Base-by-base conservation (phyloP, 2,329 filamentous ascomycete genomes). In the Phaeoacremonium minimum region DNA sequence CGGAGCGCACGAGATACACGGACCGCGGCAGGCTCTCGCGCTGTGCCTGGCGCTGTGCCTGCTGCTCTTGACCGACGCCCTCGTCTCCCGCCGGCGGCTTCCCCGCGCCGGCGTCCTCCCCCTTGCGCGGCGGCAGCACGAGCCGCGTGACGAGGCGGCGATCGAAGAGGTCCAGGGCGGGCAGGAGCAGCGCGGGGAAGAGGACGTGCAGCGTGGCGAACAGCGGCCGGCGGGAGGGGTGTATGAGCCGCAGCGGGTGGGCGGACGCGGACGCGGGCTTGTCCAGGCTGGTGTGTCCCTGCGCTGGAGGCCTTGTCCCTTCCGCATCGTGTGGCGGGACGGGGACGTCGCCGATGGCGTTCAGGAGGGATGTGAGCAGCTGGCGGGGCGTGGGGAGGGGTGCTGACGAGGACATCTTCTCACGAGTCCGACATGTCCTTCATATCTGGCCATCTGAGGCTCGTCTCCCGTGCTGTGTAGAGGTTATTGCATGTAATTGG, bases 101-200 rank as follows among this genome's bases (percentile, higher is more conserved):
- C 14, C 33, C 33, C 20, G 19, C 7, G 32, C 22, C n/a, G 18
- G 37, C 16, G 16, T 30, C 7, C 31, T 11, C n/a, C 39, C 39
- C 11, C 28, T 19, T 18, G 26, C 14, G 29, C 6, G 30, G 26
- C 19, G 41, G 28, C 8, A 56, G 30, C 13, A 71, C 33, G 5
- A 81, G 58, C 2, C 79, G 71, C 6, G 71, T 80, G 20, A 95
- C 77, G 1, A 93, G 74, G 4, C 73, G 66, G 17, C 87, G 77
- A 58, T 98, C 93, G 1, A 98, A 71, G 0, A 97, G 71, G 58
- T 97, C 90, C 4, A 98, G 71, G 0, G 91, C 88, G 4, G 88
- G 86, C 1, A 96, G 79, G 3, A 96, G 65, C 36, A 88, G 75
- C 44, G 79, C 77, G 0, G 89, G 89, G 52, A 94, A 94, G 12